These are phyloP conservation scores for Linum trigynum DNA, from an alignment of 345 rosid genomes.

Conservation along the genomic window DNA sequence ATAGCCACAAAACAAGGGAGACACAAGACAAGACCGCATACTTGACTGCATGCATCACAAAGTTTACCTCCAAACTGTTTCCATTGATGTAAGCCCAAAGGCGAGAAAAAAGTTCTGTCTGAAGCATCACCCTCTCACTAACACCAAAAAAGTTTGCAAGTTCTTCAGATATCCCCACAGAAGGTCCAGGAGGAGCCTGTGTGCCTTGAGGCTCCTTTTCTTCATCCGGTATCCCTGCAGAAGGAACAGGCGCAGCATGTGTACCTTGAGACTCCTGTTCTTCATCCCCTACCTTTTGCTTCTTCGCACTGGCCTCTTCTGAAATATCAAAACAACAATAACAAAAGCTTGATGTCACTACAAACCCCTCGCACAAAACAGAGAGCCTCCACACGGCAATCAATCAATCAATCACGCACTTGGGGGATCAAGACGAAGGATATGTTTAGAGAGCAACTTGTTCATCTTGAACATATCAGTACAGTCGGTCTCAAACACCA, in stretches of 20 bases:
- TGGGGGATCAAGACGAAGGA: conserved; percentile 23
- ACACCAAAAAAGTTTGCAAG: conserved; percentile 32
- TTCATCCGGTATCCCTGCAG: background rate
- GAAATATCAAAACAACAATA: background rate
- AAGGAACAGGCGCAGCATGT: background rate
- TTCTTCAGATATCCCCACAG: conserved; percentile 27
- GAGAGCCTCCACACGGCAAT: background rate
- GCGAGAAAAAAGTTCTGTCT: conserved; percentile 19
- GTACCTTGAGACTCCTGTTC: too few species aligned
- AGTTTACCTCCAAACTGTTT: conserved; percentile 25
- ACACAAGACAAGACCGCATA: too few species aligned
- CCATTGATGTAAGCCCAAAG: conserved; percentile 27
- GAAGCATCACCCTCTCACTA: conserved; percentile 26
- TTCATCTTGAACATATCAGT: conserved; percentile 39
- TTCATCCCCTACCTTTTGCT: conserved; percentile 13
- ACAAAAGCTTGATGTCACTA: too few species aligned
- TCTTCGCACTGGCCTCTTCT: conserved; percentile 24
- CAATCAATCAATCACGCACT: conserved; percentile 12
- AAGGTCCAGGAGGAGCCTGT: background rate
- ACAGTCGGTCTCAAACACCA: conserved; percentile 31
- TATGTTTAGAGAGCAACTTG: conserved; percentile 27
- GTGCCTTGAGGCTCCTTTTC: too few species aligned
- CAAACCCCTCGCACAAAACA: too few species aligned
- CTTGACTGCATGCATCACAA: background rate
- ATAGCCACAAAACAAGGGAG: too few species aligned